Evolutionary conservation across 192 early-diverging fungal genomes (phyloP).

Genomic region (Coemansia sp.): DNA sequence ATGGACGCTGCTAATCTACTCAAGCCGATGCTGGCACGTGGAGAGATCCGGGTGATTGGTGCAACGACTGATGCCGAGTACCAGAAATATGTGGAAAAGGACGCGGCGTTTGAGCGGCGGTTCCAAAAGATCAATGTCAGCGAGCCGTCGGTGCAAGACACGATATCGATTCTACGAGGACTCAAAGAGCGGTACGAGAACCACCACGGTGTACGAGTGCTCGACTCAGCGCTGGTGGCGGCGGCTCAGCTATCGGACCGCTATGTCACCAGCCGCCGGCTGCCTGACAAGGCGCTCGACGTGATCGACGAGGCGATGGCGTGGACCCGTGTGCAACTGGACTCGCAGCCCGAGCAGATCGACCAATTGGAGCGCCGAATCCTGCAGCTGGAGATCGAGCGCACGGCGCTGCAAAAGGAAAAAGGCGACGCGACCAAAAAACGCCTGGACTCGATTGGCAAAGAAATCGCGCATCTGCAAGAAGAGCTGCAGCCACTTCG

Average conservation of each 20-base stretch:
- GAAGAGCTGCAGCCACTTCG: constrained; percentile 91
- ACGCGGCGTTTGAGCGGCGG: constrained; percentile 78
- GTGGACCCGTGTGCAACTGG: constrained; percentile 91
- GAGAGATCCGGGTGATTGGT: constrained; percentile 93
- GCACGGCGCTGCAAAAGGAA: constrained; percentile 89
- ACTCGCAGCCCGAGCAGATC: constrained; percentile 94
- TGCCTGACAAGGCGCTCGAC: constrained; percentile 82
- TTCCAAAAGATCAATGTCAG: constrained; percentile 74
- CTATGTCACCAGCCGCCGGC: constrained; percentile 76
- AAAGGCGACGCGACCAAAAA: constrained; percentile 80
- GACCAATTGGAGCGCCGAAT: constrained; percentile 91
- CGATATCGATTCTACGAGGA: constrained; percentile 78
- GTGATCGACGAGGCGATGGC: constrained; percentile 96
- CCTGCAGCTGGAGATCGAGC: constrained; percentile 95
- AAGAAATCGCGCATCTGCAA: constrained; percentile 77
- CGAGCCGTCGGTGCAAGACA: constrained; percentile 73
- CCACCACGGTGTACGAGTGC: constrained; percentile 73
- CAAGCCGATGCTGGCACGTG: constrained; percentile 98
- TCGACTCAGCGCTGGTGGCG: constrained; percentile 69
- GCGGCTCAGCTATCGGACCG: constrained; percentile 72
- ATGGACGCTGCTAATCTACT: constrained; percentile 97
- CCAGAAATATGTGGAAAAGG: constrained; percentile 87
- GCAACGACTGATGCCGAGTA: constrained; percentile 96
- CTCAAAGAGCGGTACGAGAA: constrained; percentile 76
- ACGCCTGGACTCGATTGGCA: constrained; percentile 73